Evolutionary conservation across 169 alveolate species (phyloP), one percentile per base, ranked within the genome.

Genomic region (Plasmodium reichenowi): DNA sequence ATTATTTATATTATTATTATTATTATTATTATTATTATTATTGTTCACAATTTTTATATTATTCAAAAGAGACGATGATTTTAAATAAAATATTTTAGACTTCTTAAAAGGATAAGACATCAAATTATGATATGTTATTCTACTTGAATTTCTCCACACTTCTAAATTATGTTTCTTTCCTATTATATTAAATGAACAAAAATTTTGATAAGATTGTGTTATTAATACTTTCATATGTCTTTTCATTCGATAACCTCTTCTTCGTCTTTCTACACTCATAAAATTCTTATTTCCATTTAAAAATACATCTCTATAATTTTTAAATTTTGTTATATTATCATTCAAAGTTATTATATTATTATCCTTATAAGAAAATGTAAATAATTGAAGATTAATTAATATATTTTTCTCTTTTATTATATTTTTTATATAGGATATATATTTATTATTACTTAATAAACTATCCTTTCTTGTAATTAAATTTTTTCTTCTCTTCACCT

Each of bases 271-370:
- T 22, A 50, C 60, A 17, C 20, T 72, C 48, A 32, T 73, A 52
- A 43, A 59, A 50, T 32, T 66, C 32, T 72, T 86, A 24, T 32
- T 86, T 38, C 47, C 47, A 47, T 62, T 60, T n/a, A 86, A 45
- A 50, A 86, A 86, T 32, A 86, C 92, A 43, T 86, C 92, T 62
- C 92, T 86, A 66, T 86, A 86, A 62, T 50, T 72, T 71, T 86
- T 86, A 86, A 86, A 86, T 38, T 72, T 86, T 54, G 71, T 86
- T n/a, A 86, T 86, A 24, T 86, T 86, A 5, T 86, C 92, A 52
- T 86, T 86, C 50, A 86, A 56, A 1, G 92, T 72, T 12, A 86
- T 86, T 24, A 86, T 86, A 72, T 86, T 86, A 48, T 86, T 86
- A 71, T 86, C 92, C 58, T 86, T 86, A 32, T 86, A 86, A 3